Conservation (phyloP, 202 grass and related monocot species). For the Miscanthus sacchariflorus region DNA sequence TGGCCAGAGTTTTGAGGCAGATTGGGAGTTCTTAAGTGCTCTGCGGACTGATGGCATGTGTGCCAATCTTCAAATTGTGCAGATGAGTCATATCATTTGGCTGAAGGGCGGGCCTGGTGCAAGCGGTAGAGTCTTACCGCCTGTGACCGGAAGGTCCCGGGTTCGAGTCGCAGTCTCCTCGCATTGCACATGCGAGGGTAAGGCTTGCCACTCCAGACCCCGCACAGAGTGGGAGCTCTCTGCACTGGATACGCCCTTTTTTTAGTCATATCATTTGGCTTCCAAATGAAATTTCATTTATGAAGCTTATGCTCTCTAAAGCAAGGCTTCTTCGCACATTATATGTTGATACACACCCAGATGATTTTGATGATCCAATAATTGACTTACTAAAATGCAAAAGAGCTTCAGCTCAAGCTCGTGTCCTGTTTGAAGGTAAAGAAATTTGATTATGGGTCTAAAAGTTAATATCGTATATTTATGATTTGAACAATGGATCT, state of each 20-base stretch:
- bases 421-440: not conserved
- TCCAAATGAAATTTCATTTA: constrained; percentile 39
- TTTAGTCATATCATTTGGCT: not conserved
- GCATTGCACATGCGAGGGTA: no score
- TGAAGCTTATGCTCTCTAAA: not conserved
- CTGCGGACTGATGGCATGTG: constrained; percentile 42
- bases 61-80: constrained; percentile 33
- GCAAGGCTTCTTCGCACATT: not conserved
- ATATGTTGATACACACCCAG: not conserved
- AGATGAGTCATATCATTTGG: not conserved
- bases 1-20: constrained; percentile 1
- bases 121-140: no score
- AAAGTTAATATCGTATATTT: not conserved
- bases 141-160: no score
- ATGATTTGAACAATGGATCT: not conserved
- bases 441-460: not conserved
- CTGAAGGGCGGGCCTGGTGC: no score
- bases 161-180: no score
- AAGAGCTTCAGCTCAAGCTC: not conserved
- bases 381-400: not conserved
- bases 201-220: no score
- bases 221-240: no score
- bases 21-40: constrained; percentile 32
- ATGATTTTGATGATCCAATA: not conserved
- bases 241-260: no score